Evolutionary conservation across 2,329 filamentous ascomycete species (phyloP), one percentile per base, ranked within the genome.

Genomic region (Tolypocladium ophioglossoides): DNA sequence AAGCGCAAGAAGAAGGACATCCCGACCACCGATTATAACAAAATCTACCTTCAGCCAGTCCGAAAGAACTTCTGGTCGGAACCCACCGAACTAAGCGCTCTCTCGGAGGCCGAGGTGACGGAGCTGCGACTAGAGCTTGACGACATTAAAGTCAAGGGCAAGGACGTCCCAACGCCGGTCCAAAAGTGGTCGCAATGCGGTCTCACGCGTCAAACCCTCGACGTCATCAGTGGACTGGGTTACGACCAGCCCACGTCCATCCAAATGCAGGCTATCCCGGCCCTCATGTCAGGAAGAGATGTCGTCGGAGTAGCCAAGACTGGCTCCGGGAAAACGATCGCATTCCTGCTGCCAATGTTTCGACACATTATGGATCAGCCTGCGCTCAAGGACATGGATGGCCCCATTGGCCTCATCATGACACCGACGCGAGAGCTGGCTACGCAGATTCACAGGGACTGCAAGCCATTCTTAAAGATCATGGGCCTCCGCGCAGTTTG

Each of bases 181-280:
- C 87, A 90, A 64, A 96, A 95, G 70, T 99, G 91, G 89, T 91
- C 92, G 0, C 92, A 97, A 64, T 96, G 91, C 67, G 94, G 94
- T 49, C 79, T 96, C 51, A 90, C 91, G 18, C 83, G 89, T 34
- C 89, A 91, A 63, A 91, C 90, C 8, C 74, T 96, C 54, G 90
- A 96, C 63, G 87, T 96, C 39, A 85, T 99, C 58, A 82, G 85
- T 40, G 82, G 80, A 52, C 74, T 96, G 39, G 87, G 88, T 8
- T 99, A 91, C 67, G 87, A 95, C 54, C 87, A 85, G 65, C 91
- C 94, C 0, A 97, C 94, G 0, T 83, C 92, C 0, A 97, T 99
- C 62, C 94, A 99, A 70, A 86, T 91, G 70, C 94, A 99, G 70
- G 94, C 94, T 2, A 84, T 97, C 56, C 94, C 94, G 2, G 86